Evolutionary conservation across 2,329 filamentous ascomycete species (phyloP).

Genomic region (Trematosphaeria pertusa): DNA sequence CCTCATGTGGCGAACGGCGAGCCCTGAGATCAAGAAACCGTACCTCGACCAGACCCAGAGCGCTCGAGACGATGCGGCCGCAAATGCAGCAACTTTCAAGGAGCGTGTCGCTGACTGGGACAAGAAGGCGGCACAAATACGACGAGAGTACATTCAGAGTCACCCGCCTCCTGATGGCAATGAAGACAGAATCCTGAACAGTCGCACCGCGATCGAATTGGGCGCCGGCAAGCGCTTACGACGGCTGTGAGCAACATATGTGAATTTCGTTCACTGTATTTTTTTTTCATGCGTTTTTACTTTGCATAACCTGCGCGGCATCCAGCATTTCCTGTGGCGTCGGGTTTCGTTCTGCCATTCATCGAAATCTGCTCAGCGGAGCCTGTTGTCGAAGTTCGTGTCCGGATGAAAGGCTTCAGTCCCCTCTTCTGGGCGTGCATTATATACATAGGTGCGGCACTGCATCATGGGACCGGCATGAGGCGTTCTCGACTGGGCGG

Average conservation of each 20-base stretch:
- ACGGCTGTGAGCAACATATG: conserved; percentile 24
- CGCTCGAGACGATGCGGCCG: conserved; percentile 71
- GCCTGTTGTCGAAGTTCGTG: conserved; percentile 2
- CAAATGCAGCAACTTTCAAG: conserved; percentile 66
- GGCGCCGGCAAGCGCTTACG: conserved; percentile 44
- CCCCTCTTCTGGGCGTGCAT: conserved; percentile 11
- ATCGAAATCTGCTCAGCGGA: not conserved
- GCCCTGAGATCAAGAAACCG: conserved; percentile 73
- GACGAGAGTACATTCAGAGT: conserved; percentile 51
- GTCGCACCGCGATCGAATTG: conserved; percentile 48
- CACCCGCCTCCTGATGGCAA: conserved; percentile 41
- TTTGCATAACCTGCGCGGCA: conserved; percentile 24
- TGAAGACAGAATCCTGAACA: conserved; percentile 39
- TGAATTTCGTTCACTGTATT: conserved; percentile 23
- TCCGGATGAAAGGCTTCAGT: conserved; percentile 13
- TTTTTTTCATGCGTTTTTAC: conserved; percentile 24
- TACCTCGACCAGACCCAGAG: conserved; percentile 77
- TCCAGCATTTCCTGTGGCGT: conserved; percentile 34
- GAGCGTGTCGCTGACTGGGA: conserved; percentile 76
- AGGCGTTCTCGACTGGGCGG: too few relatives aligned
- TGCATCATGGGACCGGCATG: conserved; percentile 5
- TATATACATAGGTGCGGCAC: conserved; percentile 2
- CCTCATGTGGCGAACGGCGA: conserved; percentile 86
- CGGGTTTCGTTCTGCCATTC: conserved; percentile 4
- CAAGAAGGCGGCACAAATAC: conserved; percentile 61